These are phyloP conservation scores for Aspergillus incahuasiensis DNA, from an alignment of 495 filamentous ascomycete species.

Conservation along the genomic window DNA sequence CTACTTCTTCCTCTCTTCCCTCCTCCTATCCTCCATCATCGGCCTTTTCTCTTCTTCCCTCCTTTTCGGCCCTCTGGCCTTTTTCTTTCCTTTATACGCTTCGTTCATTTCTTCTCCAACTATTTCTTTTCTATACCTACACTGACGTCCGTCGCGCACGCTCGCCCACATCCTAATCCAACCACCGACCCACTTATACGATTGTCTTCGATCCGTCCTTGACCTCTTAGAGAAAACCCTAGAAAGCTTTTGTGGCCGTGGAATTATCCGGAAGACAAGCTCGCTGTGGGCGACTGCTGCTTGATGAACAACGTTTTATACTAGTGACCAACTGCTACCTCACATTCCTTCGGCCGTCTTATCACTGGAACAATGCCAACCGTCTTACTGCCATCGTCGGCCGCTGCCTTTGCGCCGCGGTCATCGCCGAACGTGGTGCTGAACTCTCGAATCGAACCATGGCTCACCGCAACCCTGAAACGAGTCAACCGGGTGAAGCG, in stretches of 20 bases:
- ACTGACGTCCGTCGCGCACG: conserved; percentile 22
- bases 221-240: not conserved
- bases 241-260: not conserved
- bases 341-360: conserved; percentile 15
- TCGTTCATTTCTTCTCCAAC: conserved; percentile 29
- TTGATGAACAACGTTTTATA: conserved; percentile 37
- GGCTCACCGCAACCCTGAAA: conserved; percentile 95
- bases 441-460: conserved; percentile 90
- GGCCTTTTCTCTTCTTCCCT: conserved; percentile 29
- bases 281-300: conserved; percentile 46
- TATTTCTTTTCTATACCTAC: conserved; percentile 17
- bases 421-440: conserved; percentile 94
- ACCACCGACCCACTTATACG: conserved; percentile 6
- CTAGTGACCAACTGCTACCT: conserved; percentile 31
- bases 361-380: conserved; percentile 67
- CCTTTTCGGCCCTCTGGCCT: conserved; percentile 48
- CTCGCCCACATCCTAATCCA: conserved; percentile 48
- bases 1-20: conserved; percentile 21
- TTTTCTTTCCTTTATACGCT: conserved; percentile 48
- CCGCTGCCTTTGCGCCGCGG: conserved; percentile 92
- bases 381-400: conserved; percentile 88
- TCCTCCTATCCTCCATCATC: conserved; percentile 11
- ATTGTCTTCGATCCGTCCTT: not conserved
- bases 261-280: not conserved
- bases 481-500: conserved; percentile 97